Evolutionary conservation across 2,329 filamentous ascomycete genomes (phyloP).

Genomic region (Saccharata proteae): DNA sequence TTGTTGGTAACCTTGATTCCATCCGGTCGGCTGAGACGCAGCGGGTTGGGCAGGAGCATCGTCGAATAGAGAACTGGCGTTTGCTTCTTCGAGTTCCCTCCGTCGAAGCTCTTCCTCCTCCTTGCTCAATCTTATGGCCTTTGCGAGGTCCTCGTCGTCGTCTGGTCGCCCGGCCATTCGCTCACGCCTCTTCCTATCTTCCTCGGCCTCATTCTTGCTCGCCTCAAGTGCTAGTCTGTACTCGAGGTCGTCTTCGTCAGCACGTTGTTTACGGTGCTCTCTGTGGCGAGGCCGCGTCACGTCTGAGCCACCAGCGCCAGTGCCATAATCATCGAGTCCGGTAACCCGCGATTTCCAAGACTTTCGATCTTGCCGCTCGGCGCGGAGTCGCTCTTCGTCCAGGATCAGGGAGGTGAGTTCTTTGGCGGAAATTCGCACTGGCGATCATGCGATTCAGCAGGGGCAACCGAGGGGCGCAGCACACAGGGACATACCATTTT

Average conservation of each 20-base stretch:
- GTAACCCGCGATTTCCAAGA: constrained; percentile 95
- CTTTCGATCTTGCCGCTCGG: constrained; percentile 81
- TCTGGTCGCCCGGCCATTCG: constrained; percentile 31
- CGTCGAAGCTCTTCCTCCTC: constrained; percentile 84
- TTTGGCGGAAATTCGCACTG: constrained; percentile 91
- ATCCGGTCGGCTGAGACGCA: constrained; percentile 72
- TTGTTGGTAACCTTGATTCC: constrained; percentile 96
- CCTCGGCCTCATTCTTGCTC: constrained; percentile 89
- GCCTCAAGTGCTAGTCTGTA: constrained; percentile 85
- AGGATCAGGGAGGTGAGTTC: constrained; percentile 84
- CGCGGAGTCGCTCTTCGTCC: constrained; percentile 84
- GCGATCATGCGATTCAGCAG: constrained; percentile 5
- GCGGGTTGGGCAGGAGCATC: constrained; percentile 53
- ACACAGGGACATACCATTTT: constrained; percentile 60
- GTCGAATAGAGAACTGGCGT: constrained; percentile 79
- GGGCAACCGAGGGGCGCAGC: constrained; percentile 2
- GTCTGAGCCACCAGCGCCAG: constrained; percentile 29
- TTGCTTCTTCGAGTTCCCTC: constrained; percentile 75
- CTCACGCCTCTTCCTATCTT: constrained; percentile 63
- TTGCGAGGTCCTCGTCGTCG: constrained; percentile 80
- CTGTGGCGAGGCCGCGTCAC: constrained; percentile 21
- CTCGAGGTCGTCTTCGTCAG: constrained; percentile 65
- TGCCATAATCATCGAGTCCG: constrained; percentile 72
- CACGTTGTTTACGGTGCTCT: constrained; percentile 26
- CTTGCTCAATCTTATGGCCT: constrained; percentile 88